Percentiles rank a stretch among this genome's conserved stretches.
These are phyloP conservation scores for Plasmodium chabaudi DNA, from an alignment of 169 alveolate species.

Conservation along the genomic window DNA sequence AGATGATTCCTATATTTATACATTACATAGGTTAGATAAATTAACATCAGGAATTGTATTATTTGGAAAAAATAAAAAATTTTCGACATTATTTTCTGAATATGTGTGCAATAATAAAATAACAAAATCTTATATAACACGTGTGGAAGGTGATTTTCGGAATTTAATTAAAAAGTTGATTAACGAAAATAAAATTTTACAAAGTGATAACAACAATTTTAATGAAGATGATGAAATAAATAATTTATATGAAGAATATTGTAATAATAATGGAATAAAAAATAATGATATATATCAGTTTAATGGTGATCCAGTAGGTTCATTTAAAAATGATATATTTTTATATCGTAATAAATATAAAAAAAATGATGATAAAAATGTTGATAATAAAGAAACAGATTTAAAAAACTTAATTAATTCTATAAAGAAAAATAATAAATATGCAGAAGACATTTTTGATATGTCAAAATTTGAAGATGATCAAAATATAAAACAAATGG, in stretches of 20 bases:
- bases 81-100: slow-evolving; percentile 79
- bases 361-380: not conserved
- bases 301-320: slow-evolving; percentile 3
- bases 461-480: slow-evolving; percentile 21
- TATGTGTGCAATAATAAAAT: slow-evolving; percentile 74
- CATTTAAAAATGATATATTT: slow-evolving; percentile 63
- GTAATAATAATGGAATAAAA: not conserved
- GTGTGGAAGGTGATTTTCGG: slow-evolving; percentile 85
- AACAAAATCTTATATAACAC: slow-evolving; percentile 80
- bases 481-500: not conserved
- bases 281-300: not conserved
- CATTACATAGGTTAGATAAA: slow-evolving; percentile 85
- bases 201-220: not conserved
- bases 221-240: slow-evolving; percentile 11
- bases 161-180: slow-evolving; percentile 19
- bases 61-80: slow-evolving; percentile 80
- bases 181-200: slow-evolving; percentile 13
- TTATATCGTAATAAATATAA: slow-evolving; percentile 23
- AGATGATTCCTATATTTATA: slow-evolving; percentile 64
- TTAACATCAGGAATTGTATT: slow-evolving; percentile 85
- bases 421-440: slow-evolving; percentile 18
- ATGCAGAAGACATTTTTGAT: slow-evolving; percentile 26
- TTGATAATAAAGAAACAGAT: not conserved
- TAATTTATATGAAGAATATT: not conserved
- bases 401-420: slow-evolving; percentile 1